Conservation (phyloP, 2,329 filamentous ascomycete genomes). For the Clarireedia monteithiana region DNA sequence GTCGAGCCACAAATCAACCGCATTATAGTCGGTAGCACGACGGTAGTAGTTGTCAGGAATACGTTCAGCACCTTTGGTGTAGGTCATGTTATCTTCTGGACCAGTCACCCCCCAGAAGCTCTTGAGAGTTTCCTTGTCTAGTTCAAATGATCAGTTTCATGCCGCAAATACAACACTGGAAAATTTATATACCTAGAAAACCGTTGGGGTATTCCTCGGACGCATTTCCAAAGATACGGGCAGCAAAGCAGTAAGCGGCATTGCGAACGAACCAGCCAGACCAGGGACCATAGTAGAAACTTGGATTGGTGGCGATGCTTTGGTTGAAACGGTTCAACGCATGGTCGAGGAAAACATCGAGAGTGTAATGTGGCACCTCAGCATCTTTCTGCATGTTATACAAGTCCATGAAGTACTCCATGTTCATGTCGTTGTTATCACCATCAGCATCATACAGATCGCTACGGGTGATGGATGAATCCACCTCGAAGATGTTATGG, state of each 20-base stretch:
- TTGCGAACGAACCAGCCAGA: conserved; percentile 19
- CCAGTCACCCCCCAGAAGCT: conserved; percentile 24
- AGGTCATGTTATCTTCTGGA: conserved; percentile 6
- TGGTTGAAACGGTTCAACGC: conserved; percentile 13
- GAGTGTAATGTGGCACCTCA: neutral
- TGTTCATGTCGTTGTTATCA: neutral
- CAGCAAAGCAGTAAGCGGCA: conserved; percentile 14
- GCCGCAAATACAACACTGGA: conserved; percentile 8
- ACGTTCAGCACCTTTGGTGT: conserved; percentile 3
- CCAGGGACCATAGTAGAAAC: conserved; percentile 27
- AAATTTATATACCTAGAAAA: neutral
- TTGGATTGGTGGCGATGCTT: conserved; percentile 24
- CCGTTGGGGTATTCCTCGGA: neutral
- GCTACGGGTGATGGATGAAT: conserved; percentile 42
- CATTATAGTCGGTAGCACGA: neutral
- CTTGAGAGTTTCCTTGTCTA: conserved; percentile 21
- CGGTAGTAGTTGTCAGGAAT: conserved; percentile 8
- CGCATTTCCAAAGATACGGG: neutral
- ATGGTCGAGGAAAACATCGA: neutral
- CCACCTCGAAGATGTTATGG: conserved; percentile 45
- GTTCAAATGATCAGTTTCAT: conserved; percentile 19
- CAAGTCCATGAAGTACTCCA: neutral
- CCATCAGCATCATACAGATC: conserved; percentile 32
- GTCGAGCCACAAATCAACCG: neutral
- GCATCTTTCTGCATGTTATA: neutral